These are phyloP conservation scores for Papiliotrema laurentii DNA, from an alignment of 1,284 basidiomycete genomes.

Conservation along the genomic window DNA sequence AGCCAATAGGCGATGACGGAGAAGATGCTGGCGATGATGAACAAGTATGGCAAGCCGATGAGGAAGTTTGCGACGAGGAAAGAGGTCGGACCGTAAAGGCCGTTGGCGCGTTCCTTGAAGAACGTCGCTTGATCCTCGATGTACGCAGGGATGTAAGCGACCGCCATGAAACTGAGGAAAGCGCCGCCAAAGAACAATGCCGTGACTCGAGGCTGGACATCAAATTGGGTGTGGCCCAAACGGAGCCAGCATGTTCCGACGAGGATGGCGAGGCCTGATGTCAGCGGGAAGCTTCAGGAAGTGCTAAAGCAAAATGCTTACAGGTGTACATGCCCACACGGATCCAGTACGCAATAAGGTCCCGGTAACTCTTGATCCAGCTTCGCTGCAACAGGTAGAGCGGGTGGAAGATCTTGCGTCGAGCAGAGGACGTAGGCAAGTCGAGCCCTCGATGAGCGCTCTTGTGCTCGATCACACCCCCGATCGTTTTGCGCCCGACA, in stretches of 20 bases:
- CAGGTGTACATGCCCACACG: slow-evolving; percentile 57
- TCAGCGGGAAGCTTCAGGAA: no score
- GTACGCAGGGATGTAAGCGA: slow-evolving; percentile 45
- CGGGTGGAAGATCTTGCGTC: no score
- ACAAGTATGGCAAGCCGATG: slow-evolving; percentile 45
- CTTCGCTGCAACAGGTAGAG: slow-evolving; percentile 8
- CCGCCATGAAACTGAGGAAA: slow-evolving; percentile 56
- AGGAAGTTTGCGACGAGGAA: slow-evolving; percentile 42
- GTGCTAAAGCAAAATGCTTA: neutral
- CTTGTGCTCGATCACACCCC: neutral
- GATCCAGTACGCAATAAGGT: slow-evolving; percentile 61
- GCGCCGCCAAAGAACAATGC: slow-evolving; percentile 57
- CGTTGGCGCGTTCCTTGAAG: slow-evolving; percentile 43
- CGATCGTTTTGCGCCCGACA: neutral
- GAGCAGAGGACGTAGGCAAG: neutral
- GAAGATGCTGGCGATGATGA: slow-evolving; percentile 35
- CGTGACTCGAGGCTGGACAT: slow-evolving; percentile 43
- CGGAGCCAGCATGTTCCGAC: slow-evolving; percentile 60
- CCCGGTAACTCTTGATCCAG: slow-evolving; percentile 20
- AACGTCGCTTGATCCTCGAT: slow-evolving; percentile 49
- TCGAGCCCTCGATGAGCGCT: neutral
- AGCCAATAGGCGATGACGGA: slow-evolving; percentile 27
- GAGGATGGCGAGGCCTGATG: slow-evolving; percentile 54
- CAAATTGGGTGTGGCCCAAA: slow-evolving; percentile 45
- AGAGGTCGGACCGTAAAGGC: slow-evolving; percentile 37